Conservation (phyloP, 176 grass and related monocot genomes). For the Puccinellia tenuiflora region DNA sequence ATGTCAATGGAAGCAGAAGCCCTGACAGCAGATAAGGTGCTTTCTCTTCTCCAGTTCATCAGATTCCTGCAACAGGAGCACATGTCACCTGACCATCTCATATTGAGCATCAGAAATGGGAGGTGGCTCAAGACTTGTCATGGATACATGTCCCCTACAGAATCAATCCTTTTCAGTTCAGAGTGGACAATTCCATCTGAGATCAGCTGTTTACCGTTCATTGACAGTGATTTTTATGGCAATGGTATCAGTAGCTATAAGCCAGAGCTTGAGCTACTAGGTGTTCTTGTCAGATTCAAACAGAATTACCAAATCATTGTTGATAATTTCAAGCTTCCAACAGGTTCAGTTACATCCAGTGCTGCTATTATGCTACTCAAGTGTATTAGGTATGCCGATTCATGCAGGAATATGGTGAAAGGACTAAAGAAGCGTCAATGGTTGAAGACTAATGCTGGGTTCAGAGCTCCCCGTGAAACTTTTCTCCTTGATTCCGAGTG, state of each 20-base stretch:
- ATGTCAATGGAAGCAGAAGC: neutral
- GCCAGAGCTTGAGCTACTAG: constrained; percentile 37
- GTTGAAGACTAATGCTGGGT: constrained; percentile 34
- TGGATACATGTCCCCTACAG: constrained; percentile 28
- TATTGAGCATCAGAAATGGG: constrained; percentile 11
- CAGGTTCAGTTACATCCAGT: constrained; percentile 15
- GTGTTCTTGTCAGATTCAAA: constrained; percentile 36
- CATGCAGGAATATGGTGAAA: neutral
- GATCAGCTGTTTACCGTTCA: constrained; percentile 38
- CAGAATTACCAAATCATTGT: constrained; percentile 33
- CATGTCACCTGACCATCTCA: constrained; percentile 14
- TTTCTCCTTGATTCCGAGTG: constrained; percentile 25
- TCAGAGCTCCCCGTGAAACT: constrained; percentile 30
- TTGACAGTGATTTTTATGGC: constrained; percentile 40
- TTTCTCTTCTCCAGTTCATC: constrained; percentile 42
- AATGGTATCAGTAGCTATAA: constrained; percentile 31
- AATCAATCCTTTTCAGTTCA: constrained; percentile 29
- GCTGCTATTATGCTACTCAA: constrained; percentile 31
- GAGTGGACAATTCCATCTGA: constrained; percentile 19
- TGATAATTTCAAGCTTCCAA: constrained; percentile 31
- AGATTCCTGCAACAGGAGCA: constrained; percentile 23
- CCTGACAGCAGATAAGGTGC: constrained; percentile 10
- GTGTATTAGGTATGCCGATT: constrained; percentile 4
- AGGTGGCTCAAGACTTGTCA: constrained; percentile 35
- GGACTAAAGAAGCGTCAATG: constrained; percentile 23